These are phyloP conservation scores for Beta macrorhiza DNA, from an alignment of 179 eudicot genomes.

Conservation along the genomic window DNA sequence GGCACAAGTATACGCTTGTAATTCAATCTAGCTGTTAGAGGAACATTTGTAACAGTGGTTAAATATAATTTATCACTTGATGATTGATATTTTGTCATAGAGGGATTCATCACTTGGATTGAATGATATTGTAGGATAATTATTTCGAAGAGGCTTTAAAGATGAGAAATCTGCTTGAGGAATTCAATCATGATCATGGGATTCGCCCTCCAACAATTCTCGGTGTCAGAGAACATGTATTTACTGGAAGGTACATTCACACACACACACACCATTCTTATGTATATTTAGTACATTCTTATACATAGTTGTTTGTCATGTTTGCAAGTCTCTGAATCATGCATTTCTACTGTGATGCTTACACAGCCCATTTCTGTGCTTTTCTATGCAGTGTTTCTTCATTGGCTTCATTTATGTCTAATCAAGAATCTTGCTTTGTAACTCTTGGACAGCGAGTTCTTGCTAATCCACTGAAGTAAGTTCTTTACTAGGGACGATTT, in stretches of 20 bases:
- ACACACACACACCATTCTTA: too few species aligned
- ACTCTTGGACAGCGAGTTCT: conserved; percentile 99
- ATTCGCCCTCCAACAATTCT: conserved; percentile 83
- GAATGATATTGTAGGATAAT: conserved; percentile 60
- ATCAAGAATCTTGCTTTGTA: conserved; percentile 94
- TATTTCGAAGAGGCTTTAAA: conserved; percentile 99
- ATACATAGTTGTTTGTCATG: too few species aligned
- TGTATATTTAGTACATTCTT: too few species aligned
- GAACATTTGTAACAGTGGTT: background rate
- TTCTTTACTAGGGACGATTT: background rate
- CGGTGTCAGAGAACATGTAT: conserved; percentile 98
- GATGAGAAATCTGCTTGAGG: conserved; percentile 99
- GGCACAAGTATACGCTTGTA: background rate
- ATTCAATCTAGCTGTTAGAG: background rate
- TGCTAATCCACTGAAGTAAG: conserved; percentile 96
- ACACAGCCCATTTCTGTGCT: background rate
- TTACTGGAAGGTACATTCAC: conserved; percentile 85
- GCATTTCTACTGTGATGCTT: background rate
- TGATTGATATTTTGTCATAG: background rate
- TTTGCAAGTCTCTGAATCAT: too few species aligned
- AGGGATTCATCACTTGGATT: conserved; percentile 9
- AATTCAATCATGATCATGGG: conserved; percentile 74
- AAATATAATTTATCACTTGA: background rate
- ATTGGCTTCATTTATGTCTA: conserved; percentile 96
- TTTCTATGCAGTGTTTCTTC: conserved; percentile 87